Base-by-base conservation (phyloP, 2,329 filamentous ascomycete species). In the Bipolaris sorokiniana region DNA sequence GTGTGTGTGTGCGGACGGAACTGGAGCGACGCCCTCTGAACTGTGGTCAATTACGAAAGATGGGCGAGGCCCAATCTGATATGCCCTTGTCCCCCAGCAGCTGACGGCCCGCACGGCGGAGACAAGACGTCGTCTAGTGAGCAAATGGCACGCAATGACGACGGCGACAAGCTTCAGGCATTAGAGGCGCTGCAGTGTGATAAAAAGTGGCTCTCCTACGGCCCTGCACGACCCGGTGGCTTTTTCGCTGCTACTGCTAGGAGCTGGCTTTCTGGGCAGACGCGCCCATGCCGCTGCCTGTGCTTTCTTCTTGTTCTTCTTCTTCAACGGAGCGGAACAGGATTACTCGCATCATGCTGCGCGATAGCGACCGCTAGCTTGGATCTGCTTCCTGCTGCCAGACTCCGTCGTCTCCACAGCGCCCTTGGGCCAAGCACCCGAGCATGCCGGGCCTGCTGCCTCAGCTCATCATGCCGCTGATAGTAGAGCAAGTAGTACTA, bases 311-410 rank as follows among this genome's bases (percentile, higher is more conserved):
- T 28, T 28, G 9, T 41, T 18, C 38, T 41, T 49, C 48, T 53
- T 42, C 49, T 45, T 44, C 54, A 45, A 34, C 54, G 49, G 54
- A 56, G 36, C 54, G 26, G 54, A 52, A 41, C 55, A 63, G 59
- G 55, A 70, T 67, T 64, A 65, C 64, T 64, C 66, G 68, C 68
- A 67, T 54, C 54, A 62, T 59, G 56, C 52, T 49, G 52, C 56
- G 42, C 54, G 62, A 72, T 69, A 67, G 68, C 63, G 48, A 66
- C 68, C 64, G 56, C 63, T 61, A 61, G 62, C 54, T 33, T 52
- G 54, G 40, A 55, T 58, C 67, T 63, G 13, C 58, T 63, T 63
- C 20, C 58, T 64, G 7, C 57, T 68, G 61, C 62, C 56, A 52
- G 57, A 64, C 26, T 62, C 59, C 59, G 55, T 11, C 59, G 56